A percentile compares a stretch with the other conserved stretches of the same genome.
These are phyloP conservation scores for Lachancea thermotolerans DNA, from an alignment of 805 yeast genomes.

Conservation along the genomic window DNA sequence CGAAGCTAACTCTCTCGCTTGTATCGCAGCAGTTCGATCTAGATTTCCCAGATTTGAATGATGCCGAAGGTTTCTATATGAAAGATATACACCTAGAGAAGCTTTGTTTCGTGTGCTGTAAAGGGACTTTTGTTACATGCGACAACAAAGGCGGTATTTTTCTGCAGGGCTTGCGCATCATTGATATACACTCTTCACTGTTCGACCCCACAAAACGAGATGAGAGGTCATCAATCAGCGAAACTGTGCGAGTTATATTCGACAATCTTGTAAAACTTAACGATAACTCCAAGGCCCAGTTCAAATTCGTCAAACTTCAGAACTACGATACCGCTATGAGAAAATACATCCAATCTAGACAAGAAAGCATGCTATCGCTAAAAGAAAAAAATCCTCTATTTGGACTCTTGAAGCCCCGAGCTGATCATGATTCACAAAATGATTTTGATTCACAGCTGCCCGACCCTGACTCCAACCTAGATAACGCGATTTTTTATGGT, in stretches of 20 bases:
- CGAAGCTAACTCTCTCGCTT: slow-evolving; percentile 18
- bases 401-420: slow-evolving; percentile 2
- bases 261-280: slow-evolving; percentile 17
- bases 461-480: not conserved
- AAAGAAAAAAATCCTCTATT: slow-evolving; percentile 14
- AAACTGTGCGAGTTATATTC: slow-evolving; percentile 9
- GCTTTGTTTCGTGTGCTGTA: slow-evolving; percentile 18
- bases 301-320: slow-evolving; percentile 17
- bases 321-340: slow-evolving; percentile 11
- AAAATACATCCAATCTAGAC: slow-evolving; percentile 12
- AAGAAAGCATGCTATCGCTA: slow-evolving; percentile 2
- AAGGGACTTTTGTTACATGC: slow-evolving; percentile 9
- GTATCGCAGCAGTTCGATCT: slow-evolving; percentile 16
- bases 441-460: slow-evolving; percentile 14
- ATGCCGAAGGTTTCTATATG: slow-evolving; percentile 5
- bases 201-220: not conserved
- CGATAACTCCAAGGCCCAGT: slow-evolving; percentile 8
- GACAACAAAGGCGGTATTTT: slow-evolving; percentile 5
- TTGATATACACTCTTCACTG: slow-evolving; percentile 2
- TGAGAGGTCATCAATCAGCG: not conserved
- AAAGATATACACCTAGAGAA: slow-evolving; percentile 15
- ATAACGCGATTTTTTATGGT: no score
- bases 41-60: slow-evolving; percentile 12
- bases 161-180: slow-evolving; percentile 5
- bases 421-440: slow-evolving; percentile 8